These are phyloP conservation scores for Naganishia kalamii DNA, from an alignment of 768 basidiomycete species.

Conservation along the genomic window DNA sequence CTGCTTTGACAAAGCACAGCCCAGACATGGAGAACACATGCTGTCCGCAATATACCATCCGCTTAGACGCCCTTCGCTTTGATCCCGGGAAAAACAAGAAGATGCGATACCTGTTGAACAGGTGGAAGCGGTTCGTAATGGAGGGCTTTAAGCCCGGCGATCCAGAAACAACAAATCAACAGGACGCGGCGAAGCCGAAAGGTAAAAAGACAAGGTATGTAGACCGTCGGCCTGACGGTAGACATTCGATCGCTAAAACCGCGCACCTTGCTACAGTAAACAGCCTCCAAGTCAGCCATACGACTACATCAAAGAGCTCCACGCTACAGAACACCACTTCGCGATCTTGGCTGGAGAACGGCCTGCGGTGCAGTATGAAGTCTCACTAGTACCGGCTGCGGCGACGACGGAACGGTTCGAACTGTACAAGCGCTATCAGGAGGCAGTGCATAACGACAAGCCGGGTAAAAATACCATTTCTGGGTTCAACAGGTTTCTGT, in stretches of 20 bases:
- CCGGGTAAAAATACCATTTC: slow-evolving; percentile 49
- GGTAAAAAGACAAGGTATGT: slow-evolving; percentile 18
- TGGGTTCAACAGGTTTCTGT: slow-evolving; percentile 68
- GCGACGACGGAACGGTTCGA: slow-evolving; percentile 74
- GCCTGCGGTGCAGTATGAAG: slow-evolving; percentile 59
- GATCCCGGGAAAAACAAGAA: slow-evolving; percentile 32
- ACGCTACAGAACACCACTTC: slow-evolving; percentile 52
- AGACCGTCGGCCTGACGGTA: neutral
- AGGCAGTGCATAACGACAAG: slow-evolving; percentile 65
- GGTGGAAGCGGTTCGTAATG: slow-evolving; percentile 36
- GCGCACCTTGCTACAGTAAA: slow-evolving; percentile 26
- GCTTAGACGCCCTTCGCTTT: slow-evolving; percentile 38
- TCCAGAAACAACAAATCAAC: slow-evolving; percentile 1
- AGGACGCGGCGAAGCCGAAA: slow-evolving; percentile 27
- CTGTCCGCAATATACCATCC: slow-evolving; percentile 93
- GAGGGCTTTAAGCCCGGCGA: slow-evolving; percentile 55
- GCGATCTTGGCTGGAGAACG: slow-evolving; percentile 24
- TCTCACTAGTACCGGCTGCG: slow-evolving; percentile 64
- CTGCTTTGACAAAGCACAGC: slow-evolving; percentile 46
- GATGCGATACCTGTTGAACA: slow-evolving; percentile 36
- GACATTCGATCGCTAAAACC: neutral
- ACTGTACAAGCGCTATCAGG: slow-evolving; percentile 72
- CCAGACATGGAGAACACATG: slow-evolving; percentile 75
- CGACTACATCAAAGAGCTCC: slow-evolving; percentile 53
- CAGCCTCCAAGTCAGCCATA: slow-evolving; percentile 46